phyloP scores from a whole-genome alignment of 176 grass and related monocot species.

The Avena eriantha region DNA sequence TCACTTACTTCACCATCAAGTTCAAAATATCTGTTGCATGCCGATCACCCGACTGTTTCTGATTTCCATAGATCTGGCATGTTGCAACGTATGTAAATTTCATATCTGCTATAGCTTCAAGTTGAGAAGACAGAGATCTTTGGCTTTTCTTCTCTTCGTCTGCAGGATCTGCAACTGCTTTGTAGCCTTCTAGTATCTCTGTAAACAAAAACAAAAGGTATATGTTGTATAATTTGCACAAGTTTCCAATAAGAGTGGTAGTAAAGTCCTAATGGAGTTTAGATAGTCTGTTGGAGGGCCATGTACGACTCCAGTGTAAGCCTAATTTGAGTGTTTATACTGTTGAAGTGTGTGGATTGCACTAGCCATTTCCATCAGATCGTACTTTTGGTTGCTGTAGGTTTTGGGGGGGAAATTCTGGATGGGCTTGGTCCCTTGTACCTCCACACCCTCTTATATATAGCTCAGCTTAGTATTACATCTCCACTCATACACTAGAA shows the following conservation, averaged over 20 bases:
- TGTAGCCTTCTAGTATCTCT: constrained; percentile 95
- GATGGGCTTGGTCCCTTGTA: no score
- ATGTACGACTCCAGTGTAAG: not conserved
- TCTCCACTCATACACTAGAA: no score
- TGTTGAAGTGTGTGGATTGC: no score
- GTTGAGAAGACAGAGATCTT: constrained; percentile 73
- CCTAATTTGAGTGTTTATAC: constrained; percentile 4
- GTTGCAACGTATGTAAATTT: constrained; percentile 93
- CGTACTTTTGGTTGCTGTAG: no score
- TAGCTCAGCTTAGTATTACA: no score
- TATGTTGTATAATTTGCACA: not conserved
- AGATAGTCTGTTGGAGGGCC: not conserved
- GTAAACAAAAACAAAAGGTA: constrained; percentile 35
- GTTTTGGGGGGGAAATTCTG: no score
- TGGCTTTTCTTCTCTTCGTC: constrained; percentile 82
- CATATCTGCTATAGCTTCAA: constrained; percentile 88
- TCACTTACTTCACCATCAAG: constrained; percentile 95
- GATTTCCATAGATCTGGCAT: constrained; percentile 94
- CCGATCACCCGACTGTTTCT: constrained; percentile 94
- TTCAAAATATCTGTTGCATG: constrained; percentile 97
- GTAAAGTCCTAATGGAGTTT: not conserved
- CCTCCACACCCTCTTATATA: no score
- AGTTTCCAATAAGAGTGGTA: not conserved
- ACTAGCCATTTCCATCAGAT: no score
- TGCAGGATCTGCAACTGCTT: constrained; percentile 63